phyloP scores from a whole-genome alignment of 2,329 filamentous ascomycete species.

The Fusarium agapanthi region DNA sequence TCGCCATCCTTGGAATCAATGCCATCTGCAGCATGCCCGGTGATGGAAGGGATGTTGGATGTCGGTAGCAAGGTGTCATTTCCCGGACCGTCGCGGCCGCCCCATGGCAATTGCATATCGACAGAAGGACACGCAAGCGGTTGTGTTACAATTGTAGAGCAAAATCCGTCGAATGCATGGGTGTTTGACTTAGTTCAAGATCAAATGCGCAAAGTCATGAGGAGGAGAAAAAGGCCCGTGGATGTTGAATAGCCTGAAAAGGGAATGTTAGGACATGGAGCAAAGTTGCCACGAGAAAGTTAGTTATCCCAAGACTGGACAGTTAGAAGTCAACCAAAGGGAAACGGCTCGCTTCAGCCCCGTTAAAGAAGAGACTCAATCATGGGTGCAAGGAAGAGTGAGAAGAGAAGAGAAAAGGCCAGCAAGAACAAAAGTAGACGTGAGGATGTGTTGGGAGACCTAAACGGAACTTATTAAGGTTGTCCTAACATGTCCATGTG shows the following conservation, averaged over 20 bases:
- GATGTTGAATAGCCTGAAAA: slow-evolving; percentile 4
- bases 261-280: slow-evolving; percentile 28
- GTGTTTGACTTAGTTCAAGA: slow-evolving; percentile 20
- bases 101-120: slow-evolving; percentile 52
- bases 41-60: slow-evolving; percentile 47
- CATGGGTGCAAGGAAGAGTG: slow-evolving; percentile 20
- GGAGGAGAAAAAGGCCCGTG: slow-evolving; percentile 15
- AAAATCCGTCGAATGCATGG: slow-evolving; percentile 35
- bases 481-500: slow-evolving; percentile 38
- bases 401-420: slow-evolving; percentile 27
- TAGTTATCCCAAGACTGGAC: slow-evolving; percentile 1
- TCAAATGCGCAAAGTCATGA: slow-evolving; percentile 38
- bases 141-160: slow-evolving; percentile 28
- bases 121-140: slow-evolving; percentile 26
- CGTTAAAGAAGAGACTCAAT: slow-evolving; percentile 6
- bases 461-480: slow-evolving; percentile 18
- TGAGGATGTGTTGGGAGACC: slow-evolving; percentile 18
- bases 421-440: slow-evolving; percentile 24
- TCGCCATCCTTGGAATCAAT: slow-evolving; percentile 40
- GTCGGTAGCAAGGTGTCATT: slow-evolving; percentile 48
- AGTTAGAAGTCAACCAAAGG: slow-evolving; percentile 17
- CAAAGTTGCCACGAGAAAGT: slow-evolving; percentile 19
- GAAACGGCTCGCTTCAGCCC: slow-evolving; percentile 21
- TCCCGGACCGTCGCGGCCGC: slow-evolving; percentile 45
- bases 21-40: slow-evolving; percentile 40